Base-by-base conservation (phyloP, 495 filamentous ascomycete genomes). In the Trichoderma gamsii region DNA sequence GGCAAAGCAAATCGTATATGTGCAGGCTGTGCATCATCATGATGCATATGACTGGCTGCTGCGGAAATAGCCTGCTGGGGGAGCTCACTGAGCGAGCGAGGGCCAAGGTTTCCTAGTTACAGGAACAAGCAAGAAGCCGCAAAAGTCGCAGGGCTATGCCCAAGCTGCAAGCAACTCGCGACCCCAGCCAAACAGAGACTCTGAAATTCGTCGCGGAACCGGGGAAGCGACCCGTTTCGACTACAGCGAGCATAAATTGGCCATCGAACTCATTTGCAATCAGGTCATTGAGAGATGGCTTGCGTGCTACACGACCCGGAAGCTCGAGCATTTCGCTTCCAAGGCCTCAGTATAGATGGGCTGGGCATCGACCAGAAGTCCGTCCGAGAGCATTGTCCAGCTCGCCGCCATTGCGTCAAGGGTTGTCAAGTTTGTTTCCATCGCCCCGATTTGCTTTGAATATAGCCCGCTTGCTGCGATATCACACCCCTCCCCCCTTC, bases 271-370 rank as follows among this genome's bases (percentile, higher is more conserved):
- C 56, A 61, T 32, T 61, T 61, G 56, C 56, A 25, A 61, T 61
- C 56, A 61, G 56, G 56, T 61, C 56, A 61, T 61, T 61, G 25
- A 32, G 56, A 27, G 12, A 61, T 61, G 23, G 23, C 15, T 11
- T 61, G 49, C 56, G 56, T 61, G 56, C 56, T 61, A 61, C 56
- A 32, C 56, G n/a, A 61, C 27, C 56, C 56, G 56, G 56, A 61
- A 32, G 51, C 56, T 12, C 27, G 13, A 32, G 27, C 56, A 61
- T 12, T n/a, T 61, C 56, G 56, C 56, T 61, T 61, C 4, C 27
- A 61, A 35, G 56, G 27, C 56, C 25, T 61, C 9, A 32, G 56
- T 15, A 61, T 13, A 61, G 56, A 32, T 13, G 4, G 56, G 35
- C 5, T 9, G 13, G 27, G 16, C 16, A 27, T 61, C 32, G 56